Evolutionary conservation across 2,329 filamentous ascomycete genomes (phyloP), one percentile per base, ranked within the genome.

Genomic region (Fusarium nematophilum): DNA sequence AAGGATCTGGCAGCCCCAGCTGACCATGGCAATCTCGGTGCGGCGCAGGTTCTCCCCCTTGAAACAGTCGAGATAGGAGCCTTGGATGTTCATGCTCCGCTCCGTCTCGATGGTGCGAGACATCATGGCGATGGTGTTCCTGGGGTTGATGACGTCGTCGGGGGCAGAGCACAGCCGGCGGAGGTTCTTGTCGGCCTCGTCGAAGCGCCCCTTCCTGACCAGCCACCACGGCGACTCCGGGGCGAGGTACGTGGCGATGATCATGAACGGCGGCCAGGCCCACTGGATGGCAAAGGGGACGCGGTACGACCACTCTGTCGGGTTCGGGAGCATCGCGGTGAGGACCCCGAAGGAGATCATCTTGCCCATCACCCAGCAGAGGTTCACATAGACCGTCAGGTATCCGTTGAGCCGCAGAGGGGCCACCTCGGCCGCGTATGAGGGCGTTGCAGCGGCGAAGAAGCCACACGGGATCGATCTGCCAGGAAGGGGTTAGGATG

Each of bases 21-120:
- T 68, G 27, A 72, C 42, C 61, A 73, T 67, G 59, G 72, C 72
- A 30, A 80, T 75, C 61, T 79, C 73, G 3, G 78, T 79, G n/a
- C 78, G 75, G 23, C 76, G 75, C 2, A 75, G 70, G 57, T 82
- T 75, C 7, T 72, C 72, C n/a, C 79, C 79, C 13, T 67, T 71
- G 73, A 83, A 83, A 55, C 76, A 79, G 62, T 82, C 79, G 9
- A 60, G 29, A 50, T 80, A 81, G 0, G 45, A 40, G 1, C 51
- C 50, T 58, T 69, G 31, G 5, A 43, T 42, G 38, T 59, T 50
- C 21, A 59, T 52, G n/a, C 36, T 29, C 14, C 40, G 49, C 27
- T 65, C 62, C 6, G 47, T 42, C 23, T 53, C 48, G n/a, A 50
- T 59, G 18, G 59, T 62, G 10, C 50, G 59, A 13, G 46, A 11